A percentile compares a stretch with the other conserved stretches of the same genome.
Conservation (phyloP, 108 stramenopile genomes). For the Craspedostauros australis region DNA sequence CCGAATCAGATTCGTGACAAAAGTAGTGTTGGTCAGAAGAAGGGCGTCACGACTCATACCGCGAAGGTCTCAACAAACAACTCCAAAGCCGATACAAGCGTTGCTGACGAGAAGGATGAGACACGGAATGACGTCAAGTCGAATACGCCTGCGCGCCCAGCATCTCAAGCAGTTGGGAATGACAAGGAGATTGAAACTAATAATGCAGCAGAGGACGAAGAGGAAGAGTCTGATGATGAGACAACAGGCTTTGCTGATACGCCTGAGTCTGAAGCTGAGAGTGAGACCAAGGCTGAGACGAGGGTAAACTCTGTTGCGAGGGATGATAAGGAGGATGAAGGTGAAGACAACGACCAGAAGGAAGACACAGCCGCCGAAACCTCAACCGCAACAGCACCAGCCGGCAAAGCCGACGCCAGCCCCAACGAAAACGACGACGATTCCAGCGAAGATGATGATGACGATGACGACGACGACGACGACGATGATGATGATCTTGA, state of each 20-base stretch:
- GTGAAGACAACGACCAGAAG: neutral
- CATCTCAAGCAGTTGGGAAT: too few species aligned
- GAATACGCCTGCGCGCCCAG: too few species aligned
- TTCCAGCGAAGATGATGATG: conserved; percentile 1
- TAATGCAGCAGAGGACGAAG: neutral
- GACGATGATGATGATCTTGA: conserved; percentile 14
- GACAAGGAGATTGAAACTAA: too few species aligned
- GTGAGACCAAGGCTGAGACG: too few species aligned
- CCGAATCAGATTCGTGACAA: too few species aligned
- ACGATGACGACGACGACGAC: conserved; percentile 3
- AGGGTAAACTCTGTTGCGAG: too few species aligned
- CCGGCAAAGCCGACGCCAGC: conserved; percentile 6
- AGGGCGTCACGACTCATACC: too few species aligned
- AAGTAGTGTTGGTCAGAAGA: too few species aligned
- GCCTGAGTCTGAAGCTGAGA: neutral
- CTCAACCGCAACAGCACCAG: neutral
- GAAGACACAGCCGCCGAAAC: neutral
- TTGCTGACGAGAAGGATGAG: too few species aligned
- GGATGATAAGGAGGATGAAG: neutral
- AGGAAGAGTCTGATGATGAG: conserved; percentile 1
- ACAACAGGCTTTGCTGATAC: neutral
- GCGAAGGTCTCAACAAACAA: too few species aligned
- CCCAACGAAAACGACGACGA: neutral
- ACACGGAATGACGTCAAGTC: too few species aligned
- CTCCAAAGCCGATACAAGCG: too few species aligned